phyloP scores from a whole-genome alignment of 192 early-diverging fungal species.

The Podila clonocystis region DNA sequence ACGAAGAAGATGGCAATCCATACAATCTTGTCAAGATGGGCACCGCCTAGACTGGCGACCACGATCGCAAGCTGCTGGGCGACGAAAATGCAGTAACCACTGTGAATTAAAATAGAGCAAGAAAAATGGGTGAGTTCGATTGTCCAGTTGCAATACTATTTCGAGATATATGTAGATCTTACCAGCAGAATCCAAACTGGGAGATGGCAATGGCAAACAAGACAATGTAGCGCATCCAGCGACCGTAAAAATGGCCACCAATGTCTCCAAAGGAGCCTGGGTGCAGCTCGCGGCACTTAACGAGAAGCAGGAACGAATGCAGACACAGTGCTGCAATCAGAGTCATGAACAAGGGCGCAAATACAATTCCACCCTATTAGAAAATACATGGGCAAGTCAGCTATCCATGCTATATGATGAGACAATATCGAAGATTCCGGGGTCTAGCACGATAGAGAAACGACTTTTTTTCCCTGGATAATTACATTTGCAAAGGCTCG shows the following conservation, averaged over 20 bases:
- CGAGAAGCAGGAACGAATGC: slow-evolving; percentile 71
- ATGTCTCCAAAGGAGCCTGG: slow-evolving; percentile 79
- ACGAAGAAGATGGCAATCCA: slow-evolving; percentile 76
- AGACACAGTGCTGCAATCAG: slow-evolving; percentile 69
- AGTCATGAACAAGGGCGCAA: slow-evolving; percentile 69
- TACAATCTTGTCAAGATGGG: slow-evolving; percentile 65
- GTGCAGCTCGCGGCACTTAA: slow-evolving; percentile 67
- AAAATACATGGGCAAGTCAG: no score
- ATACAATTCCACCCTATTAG: slow-evolving; percentile 76
- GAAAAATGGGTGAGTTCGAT: no score
- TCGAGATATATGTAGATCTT: slow-evolving; percentile 26
- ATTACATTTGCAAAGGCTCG: slow-evolving; percentile 58
- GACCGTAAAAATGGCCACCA: slow-evolving; percentile 69
- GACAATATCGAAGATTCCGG: slow-evolving; percentile 46
- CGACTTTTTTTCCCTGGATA: no score
- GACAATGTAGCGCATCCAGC: slow-evolving; percentile 70
- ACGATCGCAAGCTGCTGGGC: slow-evolving; percentile 83
- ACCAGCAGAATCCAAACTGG: slow-evolving; percentile 87
- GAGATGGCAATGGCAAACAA: slow-evolving; percentile 74
- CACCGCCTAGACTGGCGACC: slow-evolving; percentile 72
- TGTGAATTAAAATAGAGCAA: neutral
- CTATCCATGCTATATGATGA: no score
- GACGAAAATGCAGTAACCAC: slow-evolving; percentile 84
- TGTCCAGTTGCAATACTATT: no score
- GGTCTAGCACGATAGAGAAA: no score